Percentiles rank a stretch among this genome's conserved stretches.
phyloP scores from a whole-genome alignment of 2,329 filamentous ascomycete genomes.

The Fusarium sp. region DNA sequence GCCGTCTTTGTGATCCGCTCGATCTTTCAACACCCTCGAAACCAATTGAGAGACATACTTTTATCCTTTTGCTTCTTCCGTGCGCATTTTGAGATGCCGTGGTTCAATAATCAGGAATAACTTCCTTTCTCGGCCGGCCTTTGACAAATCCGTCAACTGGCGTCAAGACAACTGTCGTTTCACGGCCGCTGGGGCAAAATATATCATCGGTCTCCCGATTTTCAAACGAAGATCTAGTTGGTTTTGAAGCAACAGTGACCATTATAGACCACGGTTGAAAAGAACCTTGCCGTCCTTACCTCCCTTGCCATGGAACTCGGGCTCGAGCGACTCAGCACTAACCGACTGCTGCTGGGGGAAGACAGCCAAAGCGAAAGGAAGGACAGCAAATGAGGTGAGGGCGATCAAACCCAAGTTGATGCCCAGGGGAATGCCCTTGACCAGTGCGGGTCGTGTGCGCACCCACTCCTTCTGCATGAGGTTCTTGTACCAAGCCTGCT shows the following conservation, averaged over 20 bases:
- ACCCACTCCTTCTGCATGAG: constrained; percentile 79
- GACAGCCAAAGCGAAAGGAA: constrained; percentile 89
- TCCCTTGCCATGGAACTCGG: constrained; percentile 86
- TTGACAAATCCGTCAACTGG: constrained; percentile 1
- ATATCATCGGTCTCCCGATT: constrained; percentile 5
- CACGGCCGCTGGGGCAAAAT: background rate
- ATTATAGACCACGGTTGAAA: constrained; percentile 93
- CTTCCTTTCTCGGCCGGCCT: background rate
- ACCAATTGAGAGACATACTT: background rate
- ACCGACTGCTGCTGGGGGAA: constrained; percentile 94
- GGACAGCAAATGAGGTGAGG: constrained; percentile 85
- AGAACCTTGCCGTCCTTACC: constrained; percentile 88
- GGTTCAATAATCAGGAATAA: background rate
- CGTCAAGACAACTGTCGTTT: background rate
- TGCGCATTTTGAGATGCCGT: background rate
- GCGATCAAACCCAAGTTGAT: constrained; percentile 91
- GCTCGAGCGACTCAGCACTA: constrained; percentile 79
- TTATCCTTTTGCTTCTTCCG: background rate
- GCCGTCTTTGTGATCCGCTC: constrained; percentile 16
- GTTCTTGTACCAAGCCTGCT: constrained; percentile 56
- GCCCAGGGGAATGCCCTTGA: constrained; percentile 70
- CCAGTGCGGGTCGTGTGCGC: constrained; percentile 77
- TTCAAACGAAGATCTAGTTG: background rate
- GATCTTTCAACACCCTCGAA: constrained; percentile 4
- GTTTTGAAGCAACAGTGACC: background rate